Percentiles rank a stretch among this genome's conserved stretches.
Conservation (phyloP, 2,329 filamentous ascomycete species). For the Apiospora marii region DNA sequence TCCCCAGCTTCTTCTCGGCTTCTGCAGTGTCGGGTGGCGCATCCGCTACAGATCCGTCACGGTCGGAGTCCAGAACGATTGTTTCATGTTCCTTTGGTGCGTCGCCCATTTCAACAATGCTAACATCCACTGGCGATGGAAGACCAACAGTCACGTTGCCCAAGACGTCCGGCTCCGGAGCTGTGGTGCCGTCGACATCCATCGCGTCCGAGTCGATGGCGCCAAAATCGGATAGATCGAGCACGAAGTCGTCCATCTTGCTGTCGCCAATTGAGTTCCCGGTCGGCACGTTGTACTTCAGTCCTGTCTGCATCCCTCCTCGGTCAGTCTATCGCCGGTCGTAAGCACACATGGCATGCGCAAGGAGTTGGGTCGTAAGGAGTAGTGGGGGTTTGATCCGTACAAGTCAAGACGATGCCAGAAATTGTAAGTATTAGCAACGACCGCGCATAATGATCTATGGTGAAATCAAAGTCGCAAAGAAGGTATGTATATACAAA, state of each 20-base stretch:
- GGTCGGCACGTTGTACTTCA: background rate
- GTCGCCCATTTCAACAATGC: background rate
- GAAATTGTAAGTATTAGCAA: background rate
- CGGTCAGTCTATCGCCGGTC: background rate
- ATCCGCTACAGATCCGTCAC: background rate
- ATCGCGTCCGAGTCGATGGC: background rate
- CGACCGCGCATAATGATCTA: background rate
- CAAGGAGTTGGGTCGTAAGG: background rate
- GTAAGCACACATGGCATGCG: background rate
- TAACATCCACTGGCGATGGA: background rate
- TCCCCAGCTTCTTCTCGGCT: background rate
- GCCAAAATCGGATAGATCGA: background rate
- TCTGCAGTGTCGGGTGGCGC: background rate
- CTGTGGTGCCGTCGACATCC: background rate
- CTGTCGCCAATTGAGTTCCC: background rate
- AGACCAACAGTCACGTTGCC: background rate
- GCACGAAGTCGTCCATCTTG: background rate
- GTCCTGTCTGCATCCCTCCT: background rate
- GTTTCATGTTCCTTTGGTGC: conserved; percentile 1
- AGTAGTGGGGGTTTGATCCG: background rate
- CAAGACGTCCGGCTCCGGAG: too few species aligned
- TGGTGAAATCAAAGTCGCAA: background rate
- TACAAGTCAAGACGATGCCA: background rate
- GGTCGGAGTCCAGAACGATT: background rate
- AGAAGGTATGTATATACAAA: conserved; percentile 1